phyloP scores from a whole-genome alignment of 2,329 filamentous ascomycete species.

The Colletotrichum sp. region DNA sequence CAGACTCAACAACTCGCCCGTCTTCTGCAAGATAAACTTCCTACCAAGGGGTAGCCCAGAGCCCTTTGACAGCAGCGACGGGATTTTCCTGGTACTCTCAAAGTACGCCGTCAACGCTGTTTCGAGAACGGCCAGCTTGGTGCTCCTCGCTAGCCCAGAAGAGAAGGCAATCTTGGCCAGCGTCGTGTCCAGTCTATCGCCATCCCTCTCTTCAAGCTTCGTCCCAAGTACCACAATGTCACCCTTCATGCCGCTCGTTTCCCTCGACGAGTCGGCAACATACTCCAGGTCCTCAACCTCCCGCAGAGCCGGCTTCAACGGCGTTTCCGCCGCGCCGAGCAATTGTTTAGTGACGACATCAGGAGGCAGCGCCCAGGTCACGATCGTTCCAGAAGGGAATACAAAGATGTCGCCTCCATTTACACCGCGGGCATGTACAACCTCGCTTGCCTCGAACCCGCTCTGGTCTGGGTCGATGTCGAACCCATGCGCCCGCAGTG shows the following conservation, averaged over 20 bases:
- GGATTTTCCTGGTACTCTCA: constrained; percentile 82
- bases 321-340: constrained; percentile 75
- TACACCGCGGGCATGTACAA: constrained; percentile 65
- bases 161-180: constrained; percentile 97
- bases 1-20: constrained; percentile 87
- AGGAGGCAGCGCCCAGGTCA: constrained; percentile 87
- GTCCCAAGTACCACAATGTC: constrained; percentile 92
- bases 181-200: constrained; percentile 61
- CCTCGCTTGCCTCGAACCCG: constrained; percentile 65
- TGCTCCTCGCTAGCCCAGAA: constrained; percentile 88
- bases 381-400: constrained; percentile 92
- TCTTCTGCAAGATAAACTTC: constrained; percentile 88
- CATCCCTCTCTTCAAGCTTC: constrained; percentile 55
- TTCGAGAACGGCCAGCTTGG: constrained; percentile 92
- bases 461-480: constrained; percentile 65
- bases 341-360: constrained; percentile 77
- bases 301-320: constrained; percentile 70
- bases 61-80: constrained; percentile 75
- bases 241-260: constrained; percentile 80
- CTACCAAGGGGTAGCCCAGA: constrained; percentile 52
- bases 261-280: constrained; percentile 72
- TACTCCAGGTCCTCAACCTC: constrained; percentile 94
- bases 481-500: constrained; percentile 64
- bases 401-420: constrained; percentile 89
- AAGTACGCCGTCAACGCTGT: constrained; percentile 84